A percentile compares a stretch with the other conserved stretches of the same genome.
These are phyloP conservation scores for Pleomassaria siparia DNA, from an alignment of 2,329 filamentous ascomycete species.

Conservation along the genomic window DNA sequence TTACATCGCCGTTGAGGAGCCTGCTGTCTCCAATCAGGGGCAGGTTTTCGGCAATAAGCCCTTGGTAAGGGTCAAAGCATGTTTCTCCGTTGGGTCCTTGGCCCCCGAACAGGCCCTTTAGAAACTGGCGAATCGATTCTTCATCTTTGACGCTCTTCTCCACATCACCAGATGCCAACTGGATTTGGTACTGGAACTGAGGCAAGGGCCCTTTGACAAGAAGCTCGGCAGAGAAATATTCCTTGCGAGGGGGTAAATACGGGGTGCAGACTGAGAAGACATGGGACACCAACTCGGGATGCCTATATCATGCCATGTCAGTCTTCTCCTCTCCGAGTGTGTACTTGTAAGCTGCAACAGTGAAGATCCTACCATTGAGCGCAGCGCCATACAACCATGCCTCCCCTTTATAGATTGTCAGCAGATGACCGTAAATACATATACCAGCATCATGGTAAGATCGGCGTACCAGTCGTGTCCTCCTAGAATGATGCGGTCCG, in stretches of 20 bases:
- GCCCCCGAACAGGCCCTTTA: constrained; percentile 73
- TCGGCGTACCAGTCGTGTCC: constrained; percentile 76
- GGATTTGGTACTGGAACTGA: constrained; percentile 82
- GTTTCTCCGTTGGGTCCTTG: constrained; percentile 56
- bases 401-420: constrained; percentile 59
- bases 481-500: constrained; percentile 70
- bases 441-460: background rate
- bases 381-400: constrained; percentile 72
- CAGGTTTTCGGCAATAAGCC: constrained; percentile 66
- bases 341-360: background rate
- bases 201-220: constrained; percentile 60
- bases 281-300: constrained; percentile 70
- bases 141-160: constrained; percentile 52
- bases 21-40: constrained; percentile 57
- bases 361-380: constrained; percentile 64
- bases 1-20: constrained; percentile 63
- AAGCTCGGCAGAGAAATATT: constrained; percentile 60
- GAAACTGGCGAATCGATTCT: constrained; percentile 67
- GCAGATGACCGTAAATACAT: constrained; percentile 3
- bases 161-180: constrained; percentile 67
- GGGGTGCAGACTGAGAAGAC: constrained; percentile 83
- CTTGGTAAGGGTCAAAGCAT: constrained; percentile 62
- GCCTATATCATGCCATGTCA: constrained; percentile 27
- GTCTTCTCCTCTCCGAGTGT: background rate
- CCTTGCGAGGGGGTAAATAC: constrained; percentile 58